Evolutionary conservation across 331 rosid species (phyloP).

Genomic region (Saraca asoca): DNA sequence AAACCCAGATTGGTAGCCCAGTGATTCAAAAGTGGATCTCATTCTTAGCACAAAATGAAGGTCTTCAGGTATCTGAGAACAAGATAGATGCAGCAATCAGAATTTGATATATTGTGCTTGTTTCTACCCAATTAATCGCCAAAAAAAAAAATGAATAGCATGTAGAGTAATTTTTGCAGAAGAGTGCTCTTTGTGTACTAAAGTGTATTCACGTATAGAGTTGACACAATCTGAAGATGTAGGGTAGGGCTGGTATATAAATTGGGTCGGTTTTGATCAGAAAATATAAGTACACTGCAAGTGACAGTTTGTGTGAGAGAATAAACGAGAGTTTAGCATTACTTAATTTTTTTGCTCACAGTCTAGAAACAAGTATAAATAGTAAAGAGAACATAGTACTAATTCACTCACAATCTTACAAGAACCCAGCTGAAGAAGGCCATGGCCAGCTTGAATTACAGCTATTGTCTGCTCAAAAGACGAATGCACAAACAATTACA

Average conservation of each 20-base stretch:
- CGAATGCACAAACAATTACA: constrained; percentile 17
- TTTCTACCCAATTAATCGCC: not conserved
- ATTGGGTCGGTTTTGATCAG: too few species aligned
- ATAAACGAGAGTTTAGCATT: too few species aligned
- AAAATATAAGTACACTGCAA: too few species aligned
- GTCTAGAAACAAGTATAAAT: too few species aligned
- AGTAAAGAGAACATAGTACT: not conserved
- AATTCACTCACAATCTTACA: constrained; percentile 89
- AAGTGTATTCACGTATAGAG: too few species aligned
- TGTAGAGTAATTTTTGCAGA: too few species aligned
- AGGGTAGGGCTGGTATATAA: too few species aligned
- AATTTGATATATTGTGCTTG: not conserved
- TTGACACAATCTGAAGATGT: too few species aligned
- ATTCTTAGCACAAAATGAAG: constrained; percentile 95
- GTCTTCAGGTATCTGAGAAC: constrained; percentile 87
- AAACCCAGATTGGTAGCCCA: constrained; percentile 95
- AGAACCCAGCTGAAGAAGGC: constrained; percentile 96
- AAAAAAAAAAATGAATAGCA: not conserved
- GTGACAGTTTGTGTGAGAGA: too few species aligned
- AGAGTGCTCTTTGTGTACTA: too few species aligned
- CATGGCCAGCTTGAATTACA: constrained; percentile 99
- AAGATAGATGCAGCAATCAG: not conserved
- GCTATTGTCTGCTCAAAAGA: constrained; percentile 79
- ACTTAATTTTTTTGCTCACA: too few species aligned
- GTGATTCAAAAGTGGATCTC: constrained; percentile 96